Evolutionary conservation across 345 rosid genomes (phyloP).

Genomic region (Reutealis trisperma): DNA sequence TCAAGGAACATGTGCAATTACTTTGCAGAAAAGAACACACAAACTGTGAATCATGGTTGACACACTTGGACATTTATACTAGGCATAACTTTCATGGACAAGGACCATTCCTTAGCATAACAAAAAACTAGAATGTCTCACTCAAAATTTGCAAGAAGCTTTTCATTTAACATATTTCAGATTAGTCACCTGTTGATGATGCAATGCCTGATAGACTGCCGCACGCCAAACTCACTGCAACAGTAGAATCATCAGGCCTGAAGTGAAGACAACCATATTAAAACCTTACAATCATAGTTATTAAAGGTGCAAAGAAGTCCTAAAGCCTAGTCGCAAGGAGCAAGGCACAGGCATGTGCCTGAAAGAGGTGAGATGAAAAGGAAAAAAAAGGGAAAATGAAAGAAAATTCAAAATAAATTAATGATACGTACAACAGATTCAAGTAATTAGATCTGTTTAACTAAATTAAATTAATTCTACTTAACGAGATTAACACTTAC

Average conservation of each 20-base stretch:
- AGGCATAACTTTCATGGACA: neutral
- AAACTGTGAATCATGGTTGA: neutral
- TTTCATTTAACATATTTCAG: conserved; percentile 10
- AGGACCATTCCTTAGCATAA: neutral
- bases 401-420: too few species aligned
- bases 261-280: neutral
- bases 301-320: too few species aligned
- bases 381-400: too few species aligned
- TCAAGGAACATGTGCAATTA: conserved; percentile 7
- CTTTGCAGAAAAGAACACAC: neutral
- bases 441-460: too few species aligned
- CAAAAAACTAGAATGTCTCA: neutral
- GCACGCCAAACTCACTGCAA: conserved; percentile 76
- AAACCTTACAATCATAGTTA: neutral
- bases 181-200: conserved; percentile 85
- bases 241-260: conserved; percentile 81
- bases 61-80: neutral
- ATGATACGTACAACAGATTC: too few species aligned
- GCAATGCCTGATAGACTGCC: conserved; percentile 98
- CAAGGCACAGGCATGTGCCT: too few species aligned
- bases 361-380: too few species aligned
- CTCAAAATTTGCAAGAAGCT: neutral
- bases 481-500: too few species aligned
- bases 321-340: too few species aligned
- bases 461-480: too few species aligned